Percentiles rank a stretch among this genome's conserved stretches.
phyloP scores from a whole-genome alignment of 768 basidiomycete genomes.

The Exsudoporus frostii region DNA sequence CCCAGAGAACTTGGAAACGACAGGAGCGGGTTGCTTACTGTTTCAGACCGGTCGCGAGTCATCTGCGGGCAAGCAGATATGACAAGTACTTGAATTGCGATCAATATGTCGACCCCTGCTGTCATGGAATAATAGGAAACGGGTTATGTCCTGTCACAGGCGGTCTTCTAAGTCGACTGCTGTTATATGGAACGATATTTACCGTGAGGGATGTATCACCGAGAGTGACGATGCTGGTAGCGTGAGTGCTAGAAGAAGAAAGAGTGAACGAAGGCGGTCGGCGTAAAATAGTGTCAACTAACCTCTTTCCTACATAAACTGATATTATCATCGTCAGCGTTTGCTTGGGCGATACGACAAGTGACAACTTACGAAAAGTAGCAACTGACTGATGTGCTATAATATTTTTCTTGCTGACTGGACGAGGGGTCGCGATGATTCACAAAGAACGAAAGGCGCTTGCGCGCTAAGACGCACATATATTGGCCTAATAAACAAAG shows the following conservation, averaged over 20 bases:
- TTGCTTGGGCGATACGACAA: neutral
- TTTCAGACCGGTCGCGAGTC: neutral
- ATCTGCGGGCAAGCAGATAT: neutral
- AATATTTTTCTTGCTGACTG: neutral
- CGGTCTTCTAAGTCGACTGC: neutral
- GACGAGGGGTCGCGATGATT: neutral
- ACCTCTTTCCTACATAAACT: slow-evolving; percentile 1
- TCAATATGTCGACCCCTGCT: neutral
- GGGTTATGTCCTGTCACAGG: neutral
- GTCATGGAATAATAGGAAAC: slow-evolving; percentile 1
- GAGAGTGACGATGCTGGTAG: neutral
- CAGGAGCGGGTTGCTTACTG: neutral
- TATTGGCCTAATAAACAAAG: too few species aligned
- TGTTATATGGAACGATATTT: neutral
- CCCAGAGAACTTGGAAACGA: neutral
- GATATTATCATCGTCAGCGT: neutral
- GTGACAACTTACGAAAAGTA: neutral
- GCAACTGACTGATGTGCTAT: slow-evolving; percentile 1
- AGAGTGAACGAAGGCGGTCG: neutral
- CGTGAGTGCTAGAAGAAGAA: neutral
- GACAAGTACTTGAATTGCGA: neutral
- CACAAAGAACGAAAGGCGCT: neutral
- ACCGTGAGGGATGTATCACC: neutral
- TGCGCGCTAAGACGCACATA: neutral
- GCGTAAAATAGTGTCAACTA: neutral